Base-by-base conservation (phyloP, 331 rosid genomes). In the Arachis monticola region DNA sequence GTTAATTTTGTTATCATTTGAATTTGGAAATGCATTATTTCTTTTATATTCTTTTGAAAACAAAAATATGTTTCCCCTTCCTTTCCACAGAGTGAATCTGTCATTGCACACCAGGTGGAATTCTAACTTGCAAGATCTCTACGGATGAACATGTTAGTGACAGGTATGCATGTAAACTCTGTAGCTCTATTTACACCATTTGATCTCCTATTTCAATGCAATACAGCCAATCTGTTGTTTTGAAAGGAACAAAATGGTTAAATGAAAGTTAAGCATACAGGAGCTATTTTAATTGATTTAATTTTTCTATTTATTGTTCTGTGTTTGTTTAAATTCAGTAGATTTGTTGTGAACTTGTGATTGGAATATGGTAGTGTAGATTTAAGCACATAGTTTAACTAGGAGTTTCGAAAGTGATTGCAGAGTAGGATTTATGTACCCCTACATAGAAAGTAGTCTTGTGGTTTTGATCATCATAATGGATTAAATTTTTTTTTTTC, bases 21-120 rank as follows among this genome's bases (percentile, higher is more conserved):
- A 46, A 8, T 2, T 2, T 48, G 60, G 63, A 17, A 58, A 61
- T 6, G 1, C 22, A 17, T 17, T 17, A 17, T 17, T 17, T 17
- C 22, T 17, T 17, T 17, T 17, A 17, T 17, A 17, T 17, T 17
- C 22, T 17, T 17, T 17, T 17, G 22, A 17, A 17, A 17, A 17
- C 22, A 17, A 17, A 17, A 17, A 17, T 17, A 17, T 17, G 22
- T 46, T 57, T 8, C 31, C 66, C 52, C 48, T 44, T 14, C 42
- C 5, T 74, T 74, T 76, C 50, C 75, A 76, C 85, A 88, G 88
- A 58, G 74, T 77, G 85, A 85, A 68, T 79, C 83, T 80, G 12
- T 88, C 56, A 81, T 79, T 5, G 70, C 79, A 66, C 79, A 83
- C 80, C 88, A 74, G 81, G 69, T 77, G 5, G 86, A 88, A 63